Conservation (phyloP, 495 filamentous ascomycete species). For the Talaromyces wortmannii region DNA sequence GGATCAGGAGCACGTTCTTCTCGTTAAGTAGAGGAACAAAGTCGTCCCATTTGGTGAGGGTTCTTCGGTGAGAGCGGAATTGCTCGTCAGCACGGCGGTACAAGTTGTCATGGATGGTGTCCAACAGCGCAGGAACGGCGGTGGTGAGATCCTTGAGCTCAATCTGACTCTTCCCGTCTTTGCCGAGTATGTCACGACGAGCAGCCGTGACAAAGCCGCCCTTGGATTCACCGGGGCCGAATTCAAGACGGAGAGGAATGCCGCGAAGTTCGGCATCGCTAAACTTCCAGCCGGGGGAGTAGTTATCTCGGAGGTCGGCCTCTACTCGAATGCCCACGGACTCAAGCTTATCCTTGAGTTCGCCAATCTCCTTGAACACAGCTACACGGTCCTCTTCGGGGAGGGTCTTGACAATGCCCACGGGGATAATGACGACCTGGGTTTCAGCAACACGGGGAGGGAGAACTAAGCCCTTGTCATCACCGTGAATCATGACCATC, state of each 20-base stretch:
- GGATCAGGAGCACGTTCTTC: slow-evolving; percentile 88
- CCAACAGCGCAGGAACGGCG: slow-evolving; percentile 70
- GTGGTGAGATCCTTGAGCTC: slow-evolving; percentile 62
- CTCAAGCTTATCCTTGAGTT: slow-evolving; percentile 55
- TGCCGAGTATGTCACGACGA: slow-evolving; percentile 69
- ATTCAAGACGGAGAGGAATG: slow-evolving; percentile 87
- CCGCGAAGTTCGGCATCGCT: slow-evolving; percentile 96
- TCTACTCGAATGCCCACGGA: slow-evolving; percentile 62
- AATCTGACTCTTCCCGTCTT: slow-evolving; percentile 67
- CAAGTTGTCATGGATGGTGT: slow-evolving; percentile 81
- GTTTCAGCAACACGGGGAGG: slow-evolving; percentile 82
- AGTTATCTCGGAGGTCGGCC: slow-evolving; percentile 73
- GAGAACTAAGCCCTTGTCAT: slow-evolving; percentile 88
- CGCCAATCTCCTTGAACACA: slow-evolving; percentile 64
- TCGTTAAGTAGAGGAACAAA: slow-evolving; percentile 80
- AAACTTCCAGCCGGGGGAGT: slow-evolving; percentile 95
- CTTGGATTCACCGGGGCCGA: slow-evolving; percentile 86
- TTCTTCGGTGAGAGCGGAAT: slow-evolving; percentile 70
- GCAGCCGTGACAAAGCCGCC: slow-evolving; percentile 77
- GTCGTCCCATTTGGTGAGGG: slow-evolving; percentile 81
- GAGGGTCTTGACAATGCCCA: slow-evolving; percentile 83
- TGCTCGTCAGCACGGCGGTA: slow-evolving; percentile 73
- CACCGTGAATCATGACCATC: slow-evolving; percentile 96
- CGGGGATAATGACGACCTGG: slow-evolving; percentile 86
- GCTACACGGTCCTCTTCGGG: slow-evolving; percentile 66